A percentile compares a stretch with the other conserved stretches of the same genome.
Conservation (phyloP, 306 rosid genomes). For the Inga oerstediana region DNA sequence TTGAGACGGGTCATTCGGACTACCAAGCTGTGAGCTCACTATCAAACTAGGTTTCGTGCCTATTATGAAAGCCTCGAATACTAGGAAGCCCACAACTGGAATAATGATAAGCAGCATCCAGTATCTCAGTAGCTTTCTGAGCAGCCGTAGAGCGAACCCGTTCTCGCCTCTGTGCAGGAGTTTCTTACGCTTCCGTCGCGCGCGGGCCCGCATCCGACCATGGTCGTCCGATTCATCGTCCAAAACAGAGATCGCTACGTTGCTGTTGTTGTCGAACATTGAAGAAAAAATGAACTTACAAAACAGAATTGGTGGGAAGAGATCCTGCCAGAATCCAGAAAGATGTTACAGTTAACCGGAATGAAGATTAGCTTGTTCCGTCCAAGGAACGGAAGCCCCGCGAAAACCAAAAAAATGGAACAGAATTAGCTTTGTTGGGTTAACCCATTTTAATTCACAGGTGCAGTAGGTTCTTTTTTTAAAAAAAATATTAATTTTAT, state of each 20-base stretch:
- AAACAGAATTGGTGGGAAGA: background rate
- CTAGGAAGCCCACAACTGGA: constrained; percentile 57
- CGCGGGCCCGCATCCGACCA: constrained; percentile 73
- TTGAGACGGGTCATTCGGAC: background rate
- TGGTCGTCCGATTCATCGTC: constrained; percentile 87
- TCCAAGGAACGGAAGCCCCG: background rate
- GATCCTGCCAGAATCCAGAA: background rate
- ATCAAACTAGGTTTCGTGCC: constrained; percentile 42
- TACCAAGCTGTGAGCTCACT: constrained; percentile 16
- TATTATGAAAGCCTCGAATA: constrained; percentile 64
- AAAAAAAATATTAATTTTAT: too few species aligned
- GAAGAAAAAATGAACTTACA: background rate
- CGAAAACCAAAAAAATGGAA: background rate
- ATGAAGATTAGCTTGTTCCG: background rate
- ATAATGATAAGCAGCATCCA: constrained; percentile 70
- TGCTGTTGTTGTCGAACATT: constrained; percentile 66
- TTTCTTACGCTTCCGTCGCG: constrained; percentile 79
- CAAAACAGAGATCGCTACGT: constrained; percentile 62
- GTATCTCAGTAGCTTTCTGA: constrained; percentile 54
- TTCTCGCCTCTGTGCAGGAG: constrained; percentile 43
- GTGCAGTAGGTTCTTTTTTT: background rate
- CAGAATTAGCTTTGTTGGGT: background rate
- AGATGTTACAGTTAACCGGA: background rate
- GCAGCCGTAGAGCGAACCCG: constrained; percentile 43
- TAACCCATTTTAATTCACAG: background rate